Evolutionary conservation across 1,284 basidiomycete genomes (phyloP), one percentile per base, ranked within the genome.

Genomic region (Leccinum huronense): DNA sequence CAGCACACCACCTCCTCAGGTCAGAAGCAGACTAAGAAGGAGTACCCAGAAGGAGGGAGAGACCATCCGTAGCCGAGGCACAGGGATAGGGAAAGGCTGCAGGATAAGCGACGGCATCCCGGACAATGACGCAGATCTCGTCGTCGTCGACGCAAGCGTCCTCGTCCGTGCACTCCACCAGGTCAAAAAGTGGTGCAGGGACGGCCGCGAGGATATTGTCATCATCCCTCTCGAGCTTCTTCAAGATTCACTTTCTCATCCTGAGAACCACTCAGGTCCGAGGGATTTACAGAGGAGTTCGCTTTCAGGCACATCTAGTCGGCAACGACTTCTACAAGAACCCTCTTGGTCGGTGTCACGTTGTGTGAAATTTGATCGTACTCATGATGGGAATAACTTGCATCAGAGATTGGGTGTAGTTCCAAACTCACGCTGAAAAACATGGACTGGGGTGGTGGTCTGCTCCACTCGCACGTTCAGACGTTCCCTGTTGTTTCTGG

Each of bases 241-340:
- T 99, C 89, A 98, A 98, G 79, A 81, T 97, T 13, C 97, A 99
- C 77, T 99, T 99, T 80, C 75, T 96, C 75, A 86, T 99, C 69
- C 83, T 99, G 59, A 97, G 59, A 97, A 94, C 77, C 93, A 94
- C 66, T 93, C 94, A 3, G 97, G 97, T 53, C 93, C 97, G 8
- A 96, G 97, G 23, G 97, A 99, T 75, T 91, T 96, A 1, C 97
- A 98, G 77, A 99, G 98, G 97, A 95, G 92, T 76, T 97, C 94
- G 5, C 83, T 99, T 99, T 86, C 97, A 99, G 78, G 95, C 96
- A n/a, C 94, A 98, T 72, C 84, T 99, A 4, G 82, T 86, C 31
- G 97, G 97, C 40, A 99, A 98, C 75, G 94, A 97, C 73, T 98
- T 98, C 79, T 81, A 88, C 14, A 81, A 84, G 66, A 95, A 94